A percentile compares a stretch with the other conserved stretches of the same genome.
Evolutionary conservation across 75 land plant genomes (phyloP).

Genomic region (Pinus albicaulis): DNA sequence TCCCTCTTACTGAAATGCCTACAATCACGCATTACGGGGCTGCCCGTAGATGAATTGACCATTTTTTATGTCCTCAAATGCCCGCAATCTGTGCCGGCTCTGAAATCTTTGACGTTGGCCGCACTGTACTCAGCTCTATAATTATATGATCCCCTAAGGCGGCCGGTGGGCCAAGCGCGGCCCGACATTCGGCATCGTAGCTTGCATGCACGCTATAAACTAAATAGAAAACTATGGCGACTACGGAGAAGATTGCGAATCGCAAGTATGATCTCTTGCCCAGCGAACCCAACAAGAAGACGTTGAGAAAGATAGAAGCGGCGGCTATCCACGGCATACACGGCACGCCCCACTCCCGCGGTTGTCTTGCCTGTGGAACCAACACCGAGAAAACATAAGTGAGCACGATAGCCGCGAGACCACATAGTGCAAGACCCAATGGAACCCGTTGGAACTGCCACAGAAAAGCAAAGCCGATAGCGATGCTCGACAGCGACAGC

Average conservation of each 20-base stretch:
- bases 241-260: constrained; percentile 67
- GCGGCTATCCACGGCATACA: constrained; percentile 87
- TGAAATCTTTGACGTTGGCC: no score
- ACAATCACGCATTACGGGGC: no score
- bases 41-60: no score
- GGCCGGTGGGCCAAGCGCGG: no score
- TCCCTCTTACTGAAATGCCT: no score
- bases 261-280: constrained; percentile 63
- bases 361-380: constrained; percentile 48
- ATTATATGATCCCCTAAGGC: no score
- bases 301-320: constrained; percentile 78
- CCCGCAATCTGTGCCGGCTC: no score
- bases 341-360: constrained; percentile 76
- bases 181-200: no score
- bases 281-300: constrained; percentile 81
- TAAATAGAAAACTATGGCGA: constrained; percentile 60
- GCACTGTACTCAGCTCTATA: no score
- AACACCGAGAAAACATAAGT: constrained; percentile 29
- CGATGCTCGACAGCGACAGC: constrained; percentile 31
- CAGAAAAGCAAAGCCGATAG: constrained; percentile 53
- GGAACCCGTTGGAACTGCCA: neutral
- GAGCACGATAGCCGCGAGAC: constrained; percentile 12
- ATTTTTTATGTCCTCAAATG: no score
- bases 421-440: neutral
- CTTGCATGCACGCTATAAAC: constrained; percentile 85